phyloP scores from a whole-genome alignment of 805 yeast species.

The Ogataea sp. region DNA sequence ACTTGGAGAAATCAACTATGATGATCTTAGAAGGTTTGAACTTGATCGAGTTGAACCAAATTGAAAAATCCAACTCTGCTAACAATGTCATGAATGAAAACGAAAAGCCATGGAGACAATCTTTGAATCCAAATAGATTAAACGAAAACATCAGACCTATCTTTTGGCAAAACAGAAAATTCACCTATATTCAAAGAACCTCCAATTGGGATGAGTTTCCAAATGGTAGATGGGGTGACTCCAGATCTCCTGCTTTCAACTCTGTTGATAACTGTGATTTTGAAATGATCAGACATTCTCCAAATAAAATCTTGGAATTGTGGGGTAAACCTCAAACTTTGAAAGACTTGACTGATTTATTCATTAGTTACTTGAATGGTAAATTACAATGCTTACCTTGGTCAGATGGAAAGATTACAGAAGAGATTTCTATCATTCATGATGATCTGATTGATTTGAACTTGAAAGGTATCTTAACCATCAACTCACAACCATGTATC shows the following conservation, averaged over 20 bases:
- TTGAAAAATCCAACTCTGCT: slow-evolving; percentile 5
- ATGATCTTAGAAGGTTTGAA: slow-evolving; percentile 77
- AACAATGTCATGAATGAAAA: slow-evolving; percentile 17
- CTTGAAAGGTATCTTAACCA: slow-evolving; percentile 60
- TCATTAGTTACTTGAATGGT: slow-evolving; percentile 65
- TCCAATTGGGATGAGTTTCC: slow-evolving; percentile 98
- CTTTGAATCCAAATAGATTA: slow-evolving; percentile 70
- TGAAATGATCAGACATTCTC: slow-evolving; percentile 73
- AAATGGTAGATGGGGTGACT: slow-evolving; percentile 98
- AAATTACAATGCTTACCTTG: slow-evolving; percentile 76
- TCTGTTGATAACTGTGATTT: slow-evolving; percentile 78
- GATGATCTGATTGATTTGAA: slow-evolving; percentile 57
- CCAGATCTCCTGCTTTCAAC: slow-evolving; percentile 95
- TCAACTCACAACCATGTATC: slow-evolving; percentile 92
- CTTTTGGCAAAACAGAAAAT: slow-evolving; percentile 92
- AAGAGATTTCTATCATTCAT: slow-evolving; percentile 61
- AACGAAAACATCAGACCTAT: slow-evolving; percentile 87
- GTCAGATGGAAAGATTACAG: slow-evolving; percentile 86
- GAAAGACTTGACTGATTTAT: slow-evolving; percentile 53
- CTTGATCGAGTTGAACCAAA: slow-evolving; percentile 29
- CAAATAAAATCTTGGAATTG: slow-evolving; percentile 68
- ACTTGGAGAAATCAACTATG: slow-evolving; percentile 82
- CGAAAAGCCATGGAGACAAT: slow-evolving; percentile 81
- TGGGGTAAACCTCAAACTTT: slow-evolving; percentile 78
- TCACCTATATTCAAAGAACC: slow-evolving; percentile 82